phyloP scores from a whole-genome alignment of 495 filamentous ascomycete genomes.

The Hypoxylon perforatum region DNA sequence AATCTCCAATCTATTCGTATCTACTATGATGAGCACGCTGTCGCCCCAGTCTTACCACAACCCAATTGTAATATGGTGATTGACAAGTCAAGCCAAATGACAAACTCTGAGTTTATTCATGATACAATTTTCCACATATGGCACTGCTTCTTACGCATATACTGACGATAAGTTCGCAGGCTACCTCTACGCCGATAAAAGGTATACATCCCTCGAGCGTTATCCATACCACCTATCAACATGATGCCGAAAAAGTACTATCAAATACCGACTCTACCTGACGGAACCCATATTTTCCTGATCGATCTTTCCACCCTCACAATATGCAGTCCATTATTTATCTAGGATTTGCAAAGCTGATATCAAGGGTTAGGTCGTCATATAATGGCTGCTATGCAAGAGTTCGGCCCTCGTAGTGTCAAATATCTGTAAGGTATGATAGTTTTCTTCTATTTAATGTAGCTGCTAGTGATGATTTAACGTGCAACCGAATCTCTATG shows the following conservation, averaged over 20 bases:
- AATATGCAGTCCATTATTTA: constrained; percentile 2
- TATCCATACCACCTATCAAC: constrained; percentile 11
- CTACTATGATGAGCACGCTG: constrained; percentile 84
- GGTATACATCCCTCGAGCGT: constrained; percentile 12
- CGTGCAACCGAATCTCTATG: constrained; percentile 73
- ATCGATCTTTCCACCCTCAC: constrained; percentile 59
- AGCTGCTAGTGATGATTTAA: constrained; percentile 69
- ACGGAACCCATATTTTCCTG: constrained; percentile 53
- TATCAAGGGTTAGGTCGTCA: background rate
- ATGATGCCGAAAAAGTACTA: constrained; percentile 73
- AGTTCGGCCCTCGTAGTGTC: background rate
- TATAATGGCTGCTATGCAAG: background rate
- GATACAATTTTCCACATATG: constrained; percentile 10
- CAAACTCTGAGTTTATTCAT: constrained; percentile 69
- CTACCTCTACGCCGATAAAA: background rate
- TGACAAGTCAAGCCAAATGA: constrained; percentile 95
- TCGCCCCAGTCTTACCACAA: constrained; percentile 92
- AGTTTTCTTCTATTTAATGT: background rate
- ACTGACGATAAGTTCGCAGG: constrained; percentile 24
- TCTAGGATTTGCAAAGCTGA: constrained; percentile 13
- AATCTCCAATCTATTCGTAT: constrained; percentile 22
- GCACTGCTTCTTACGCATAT: background rate
- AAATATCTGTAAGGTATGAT: constrained; percentile 39
- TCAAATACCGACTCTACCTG: constrained; percentile 70
- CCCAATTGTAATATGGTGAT: constrained; percentile 77